Evolutionary conservation across 2,329 filamentous ascomycete species (phyloP).

Genomic region (Hypoxylon sp.): DNA sequence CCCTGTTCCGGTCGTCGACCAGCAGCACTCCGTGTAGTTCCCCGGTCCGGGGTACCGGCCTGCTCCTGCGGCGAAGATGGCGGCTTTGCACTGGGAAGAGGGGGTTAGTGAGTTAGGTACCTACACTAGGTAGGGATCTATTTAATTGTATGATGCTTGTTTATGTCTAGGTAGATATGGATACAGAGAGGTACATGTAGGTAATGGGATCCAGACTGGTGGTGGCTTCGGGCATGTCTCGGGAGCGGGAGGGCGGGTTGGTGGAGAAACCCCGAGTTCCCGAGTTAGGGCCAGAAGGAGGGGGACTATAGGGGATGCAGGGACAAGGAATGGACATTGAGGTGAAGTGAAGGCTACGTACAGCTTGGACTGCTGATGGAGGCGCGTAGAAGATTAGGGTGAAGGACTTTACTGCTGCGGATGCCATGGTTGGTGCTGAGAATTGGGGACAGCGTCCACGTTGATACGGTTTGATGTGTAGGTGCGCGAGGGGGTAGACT

Average conservation of each 20-base stretch:
- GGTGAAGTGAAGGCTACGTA: slow-evolving; percentile 1
- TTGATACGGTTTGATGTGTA: background rate
- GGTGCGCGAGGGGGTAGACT: background rate
- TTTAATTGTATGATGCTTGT: too few species aligned
- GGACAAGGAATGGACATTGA: background rate
- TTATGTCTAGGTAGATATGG: background rate
- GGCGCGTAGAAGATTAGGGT: slow-evolving; percentile 68
- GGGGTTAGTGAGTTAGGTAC: background rate
- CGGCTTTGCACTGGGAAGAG: slow-evolving; percentile 61
- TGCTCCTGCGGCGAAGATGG: slow-evolving; percentile 71
- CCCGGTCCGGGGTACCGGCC: slow-evolving; percentile 65
- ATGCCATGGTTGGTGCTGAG: slow-evolving; percentile 14
- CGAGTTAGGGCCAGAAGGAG: background rate
- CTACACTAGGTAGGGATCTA: background rate
- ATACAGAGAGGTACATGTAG: background rate
- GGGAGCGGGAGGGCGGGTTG: background rate
- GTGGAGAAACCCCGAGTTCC: background rate
- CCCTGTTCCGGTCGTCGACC: slow-evolving; percentile 67
- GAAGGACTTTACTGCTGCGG: slow-evolving; percentile 46
- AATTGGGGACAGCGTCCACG: background rate
- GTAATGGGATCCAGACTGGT: too few species aligned
- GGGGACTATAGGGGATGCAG: background rate
- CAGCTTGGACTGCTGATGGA: slow-evolving; percentile 57
- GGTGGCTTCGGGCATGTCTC: background rate
- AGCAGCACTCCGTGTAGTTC: slow-evolving; percentile 71